Percentiles rank a stretch among this genome's conserved stretches.
phyloP scores from a whole-genome alignment of 2,329 filamentous ascomycete species.

The Botrytis deweyae region DNA sequence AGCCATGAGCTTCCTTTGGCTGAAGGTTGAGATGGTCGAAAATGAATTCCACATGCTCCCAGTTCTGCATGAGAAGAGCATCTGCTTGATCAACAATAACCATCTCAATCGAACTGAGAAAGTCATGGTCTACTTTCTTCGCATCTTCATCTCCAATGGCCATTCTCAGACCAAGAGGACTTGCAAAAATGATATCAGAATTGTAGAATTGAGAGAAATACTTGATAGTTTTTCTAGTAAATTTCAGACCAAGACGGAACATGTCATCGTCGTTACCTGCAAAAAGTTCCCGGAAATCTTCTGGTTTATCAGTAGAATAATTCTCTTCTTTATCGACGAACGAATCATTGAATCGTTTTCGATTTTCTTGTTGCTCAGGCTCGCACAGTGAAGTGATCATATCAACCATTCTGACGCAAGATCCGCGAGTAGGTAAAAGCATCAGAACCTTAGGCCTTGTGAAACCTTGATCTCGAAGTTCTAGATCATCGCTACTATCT shows the following conservation, averaged over 20 bases:
- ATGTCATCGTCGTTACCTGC: conserved; percentile 96
- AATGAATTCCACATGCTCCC: conserved; percentile 92
- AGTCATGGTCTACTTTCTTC: conserved; percentile 78
- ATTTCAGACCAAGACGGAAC: conserved; percentile 94
- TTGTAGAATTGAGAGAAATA: conserved; percentile 95
- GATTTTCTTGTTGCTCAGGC: conserved; percentile 92
- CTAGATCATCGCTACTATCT: conserved; percentile 61
- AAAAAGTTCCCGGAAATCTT: conserved; percentile 87
- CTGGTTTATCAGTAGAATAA: conserved; percentile 72
- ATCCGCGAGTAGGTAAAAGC: conserved; percentile 82
- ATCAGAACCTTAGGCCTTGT: conserved; percentile 92
- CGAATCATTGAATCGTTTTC: conserved; percentile 83
- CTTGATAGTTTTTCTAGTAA: conserved; percentile 93
- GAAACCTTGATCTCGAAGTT: conserved; percentile 90
- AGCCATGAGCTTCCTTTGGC: conserved; percentile 85
- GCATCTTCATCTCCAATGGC: conserved; percentile 74
- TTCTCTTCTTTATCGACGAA: conserved; percentile 70
- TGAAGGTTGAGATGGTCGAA: conserved; percentile 90
- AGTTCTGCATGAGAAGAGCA: conserved; percentile 95
- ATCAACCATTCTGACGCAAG: conserved; percentile 76
- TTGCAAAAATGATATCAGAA: conserved; percentile 91
- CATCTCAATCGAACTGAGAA: conserved; percentile 89
- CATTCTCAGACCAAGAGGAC: conserved; percentile 84
- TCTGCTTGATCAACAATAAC: conserved; percentile 90
- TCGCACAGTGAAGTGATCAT: conserved; percentile 72